Conservation (phyloP, 768 basidiomycete genomes). For the Hericium alpestre region DNA sequence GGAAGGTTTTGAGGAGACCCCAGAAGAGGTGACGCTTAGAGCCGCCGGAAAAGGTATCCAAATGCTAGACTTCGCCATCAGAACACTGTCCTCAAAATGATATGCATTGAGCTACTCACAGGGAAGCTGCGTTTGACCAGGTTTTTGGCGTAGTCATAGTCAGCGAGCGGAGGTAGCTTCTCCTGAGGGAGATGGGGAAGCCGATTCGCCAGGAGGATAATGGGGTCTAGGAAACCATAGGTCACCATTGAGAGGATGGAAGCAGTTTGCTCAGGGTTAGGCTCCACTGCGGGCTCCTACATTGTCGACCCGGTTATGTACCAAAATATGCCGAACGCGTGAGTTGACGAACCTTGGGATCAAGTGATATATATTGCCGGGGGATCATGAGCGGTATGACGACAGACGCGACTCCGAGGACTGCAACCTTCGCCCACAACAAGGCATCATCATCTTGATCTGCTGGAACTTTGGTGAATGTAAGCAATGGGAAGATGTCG, state of each 20-base stretch:
- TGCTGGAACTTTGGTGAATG: neutral
- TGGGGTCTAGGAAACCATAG: conserved; percentile 46
- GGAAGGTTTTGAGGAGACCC: conserved; percentile 15
- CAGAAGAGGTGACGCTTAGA: conserved; percentile 17
- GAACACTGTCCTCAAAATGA: neutral
- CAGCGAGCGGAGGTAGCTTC: conserved; percentile 37
- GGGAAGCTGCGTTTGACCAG: conserved; percentile 14
- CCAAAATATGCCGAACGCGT: neutral
- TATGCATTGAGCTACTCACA: conserved; percentile 23
- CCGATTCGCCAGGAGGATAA: conserved; percentile 34
- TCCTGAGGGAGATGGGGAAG: conserved; percentile 34
- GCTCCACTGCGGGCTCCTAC: conserved; percentile 16
- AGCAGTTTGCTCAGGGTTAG: conserved; percentile 23
- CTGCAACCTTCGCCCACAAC: neutral
- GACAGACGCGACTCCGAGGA: neutral
- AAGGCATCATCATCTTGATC: neutral
- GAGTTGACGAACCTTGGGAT: neutral
- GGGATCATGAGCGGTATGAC: neutral
- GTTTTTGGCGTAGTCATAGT: conserved; percentile 29
- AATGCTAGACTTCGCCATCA: conserved; percentile 13
- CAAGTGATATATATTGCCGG: neutral
- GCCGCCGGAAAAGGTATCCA: conserved; percentile 15
- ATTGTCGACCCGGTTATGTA: neutral
- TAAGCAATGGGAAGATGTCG: neutral
- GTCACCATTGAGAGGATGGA: conserved; percentile 23